Percentiles rank a stretch among this genome's conserved stretches.
Conservation (phyloP, 768 basidiomycete genomes). For the Leucosporidium creatinivorum region DNA sequence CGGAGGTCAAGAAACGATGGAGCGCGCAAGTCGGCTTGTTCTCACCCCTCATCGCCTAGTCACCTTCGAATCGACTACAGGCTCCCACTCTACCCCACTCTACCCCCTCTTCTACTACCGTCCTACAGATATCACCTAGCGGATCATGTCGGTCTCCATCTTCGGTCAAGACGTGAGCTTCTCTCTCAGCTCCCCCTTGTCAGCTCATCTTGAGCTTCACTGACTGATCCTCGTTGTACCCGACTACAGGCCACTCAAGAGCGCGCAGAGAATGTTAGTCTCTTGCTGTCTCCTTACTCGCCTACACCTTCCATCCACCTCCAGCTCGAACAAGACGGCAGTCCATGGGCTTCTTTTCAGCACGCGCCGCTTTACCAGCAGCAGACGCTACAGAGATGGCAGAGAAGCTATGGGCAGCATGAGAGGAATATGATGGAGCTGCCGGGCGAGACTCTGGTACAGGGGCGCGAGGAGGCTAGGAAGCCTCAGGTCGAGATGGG, state of each 20-base stretch:
- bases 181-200: neutral
- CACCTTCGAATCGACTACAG: too few species aligned
- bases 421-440: neutral
- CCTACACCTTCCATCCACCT: neutral
- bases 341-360: neutral
- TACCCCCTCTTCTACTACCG: too few species aligned
- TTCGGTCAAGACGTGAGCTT: conserved; percentile 46
- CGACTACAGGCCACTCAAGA: conserved; percentile 53
- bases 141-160: conserved; percentile 62
- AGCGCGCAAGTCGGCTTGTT: too few species aligned
- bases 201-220: neutral
- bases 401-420: neutral
- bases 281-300: neutral
- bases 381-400: neutral
- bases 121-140: neutral
- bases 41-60: too few species aligned
- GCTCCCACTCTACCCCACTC: too few species aligned
- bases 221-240: neutral
- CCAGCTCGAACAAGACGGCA: neutral
- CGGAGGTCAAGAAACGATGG: too few species aligned
- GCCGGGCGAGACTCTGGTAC: neutral
- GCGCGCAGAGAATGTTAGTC: conserved; percentile 61
- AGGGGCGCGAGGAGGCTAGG: neutral
- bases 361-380: too few species aligned
- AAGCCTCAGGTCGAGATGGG: neutral